These are phyloP conservation scores for Globisporangium spinosum DNA, from an alignment of 352 stramenopile genomes.

Conservation along the genomic window DNA sequence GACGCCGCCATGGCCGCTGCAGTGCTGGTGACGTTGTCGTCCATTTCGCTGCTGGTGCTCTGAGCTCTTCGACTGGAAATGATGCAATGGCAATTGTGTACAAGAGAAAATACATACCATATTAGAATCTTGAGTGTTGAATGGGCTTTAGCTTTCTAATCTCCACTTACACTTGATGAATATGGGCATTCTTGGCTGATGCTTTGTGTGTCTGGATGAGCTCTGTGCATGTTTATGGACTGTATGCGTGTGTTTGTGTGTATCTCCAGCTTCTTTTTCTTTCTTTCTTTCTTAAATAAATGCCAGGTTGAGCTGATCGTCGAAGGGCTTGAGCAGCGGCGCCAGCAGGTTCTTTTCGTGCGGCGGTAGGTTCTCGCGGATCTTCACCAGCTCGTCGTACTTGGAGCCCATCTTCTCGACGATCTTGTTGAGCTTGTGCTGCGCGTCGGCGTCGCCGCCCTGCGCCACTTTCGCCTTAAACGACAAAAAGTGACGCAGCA, in stretches of 20 bases:
- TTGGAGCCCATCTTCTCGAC: constrained; percentile 87
- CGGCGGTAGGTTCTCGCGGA: constrained; percentile 72
- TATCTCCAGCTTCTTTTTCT: not conserved
- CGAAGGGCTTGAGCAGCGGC: constrained; percentile 79
- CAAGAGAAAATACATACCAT: constrained; percentile 1
- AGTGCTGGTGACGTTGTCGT: not conserved
- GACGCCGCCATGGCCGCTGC: constrained; percentile 1
- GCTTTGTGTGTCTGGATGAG: not conserved
- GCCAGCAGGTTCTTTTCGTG: constrained; percentile 83
- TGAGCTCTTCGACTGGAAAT: not conserved
- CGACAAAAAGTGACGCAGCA: constrained; percentile 80
- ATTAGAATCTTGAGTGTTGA: not conserved
- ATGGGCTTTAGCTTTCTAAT: not conserved
- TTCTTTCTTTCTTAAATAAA: constrained; percentile 59
- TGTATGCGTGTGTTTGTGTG: not conserved
- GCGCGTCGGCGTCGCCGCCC: constrained; percentile 47
- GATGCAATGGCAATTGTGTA: not conserved
- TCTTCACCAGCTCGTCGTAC: constrained; percentile 83
- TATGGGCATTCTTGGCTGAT: not conserved
- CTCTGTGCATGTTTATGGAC: not conserved
- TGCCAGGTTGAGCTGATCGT: constrained; percentile 84
- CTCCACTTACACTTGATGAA: not conserved
- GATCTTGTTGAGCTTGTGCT: constrained; percentile 80
- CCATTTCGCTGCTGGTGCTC: not conserved
- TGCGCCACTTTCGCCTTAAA: constrained; percentile 73